phyloP scores from a whole-genome alignment of 2,329 filamentous ascomycete genomes.

The Tolypocladium album region DNA sequence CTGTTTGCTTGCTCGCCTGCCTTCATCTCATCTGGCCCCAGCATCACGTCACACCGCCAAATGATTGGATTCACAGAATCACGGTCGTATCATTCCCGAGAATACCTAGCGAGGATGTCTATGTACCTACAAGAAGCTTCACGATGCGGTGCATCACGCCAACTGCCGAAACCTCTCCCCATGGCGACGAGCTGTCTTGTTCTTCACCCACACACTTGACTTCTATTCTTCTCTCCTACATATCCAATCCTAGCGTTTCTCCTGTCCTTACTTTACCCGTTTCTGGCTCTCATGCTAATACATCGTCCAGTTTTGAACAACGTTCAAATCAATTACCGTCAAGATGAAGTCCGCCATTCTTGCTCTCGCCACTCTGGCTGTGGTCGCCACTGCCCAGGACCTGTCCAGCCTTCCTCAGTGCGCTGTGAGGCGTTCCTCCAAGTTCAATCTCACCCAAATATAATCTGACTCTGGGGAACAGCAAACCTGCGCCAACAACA shows the following conservation, averaged over 20 bases:
- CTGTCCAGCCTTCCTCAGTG: slow-evolving; percentile 33
- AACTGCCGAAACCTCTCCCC: not conserved
- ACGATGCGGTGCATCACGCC: not conserved
- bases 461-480: slow-evolving; percentile 13
- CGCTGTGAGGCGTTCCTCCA: slow-evolving; percentile 35
- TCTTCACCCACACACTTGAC: not conserved
- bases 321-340: slow-evolving; percentile 13
- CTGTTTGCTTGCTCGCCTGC: not conserved
- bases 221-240: not conserved
- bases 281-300: slow-evolving; percentile 9
- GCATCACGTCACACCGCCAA: not conserved
- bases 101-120: not conserved
- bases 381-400: slow-evolving; percentile 29
- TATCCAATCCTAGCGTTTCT: not conserved
- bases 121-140: not conserved
- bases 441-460: not conserved
- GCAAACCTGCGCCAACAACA: slow-evolving; percentile 38
- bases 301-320: slow-evolving; percentile 6
- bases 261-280: not conserved
- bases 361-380: slow-evolving; percentile 29
- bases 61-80: not conserved
- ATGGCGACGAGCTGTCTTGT: not conserved
- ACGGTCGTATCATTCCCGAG: not conserved
- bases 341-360: slow-evolving; percentile 42
- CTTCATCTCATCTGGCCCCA: not conserved